Base-by-base conservation (phyloP, 352 stramenopile species). In the Globisporangium middletonii region DNA sequence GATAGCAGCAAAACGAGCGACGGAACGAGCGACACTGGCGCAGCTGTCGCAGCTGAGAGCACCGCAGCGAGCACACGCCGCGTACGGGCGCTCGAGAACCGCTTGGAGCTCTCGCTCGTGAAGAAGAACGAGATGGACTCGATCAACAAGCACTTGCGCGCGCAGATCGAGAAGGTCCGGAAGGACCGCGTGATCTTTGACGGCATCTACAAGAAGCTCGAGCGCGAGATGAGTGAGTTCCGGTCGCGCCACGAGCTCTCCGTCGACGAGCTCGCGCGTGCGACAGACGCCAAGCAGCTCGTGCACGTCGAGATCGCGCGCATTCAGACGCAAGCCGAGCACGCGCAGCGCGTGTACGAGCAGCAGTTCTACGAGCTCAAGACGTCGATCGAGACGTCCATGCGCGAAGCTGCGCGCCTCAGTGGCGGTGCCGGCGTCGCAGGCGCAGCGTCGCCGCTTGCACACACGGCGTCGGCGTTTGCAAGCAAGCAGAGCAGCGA, bases 121-220 rank as follows among this genome's bases (percentile, higher is more conserved):
- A 89, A 89, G 55, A 82, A 84, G 57, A 92, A 92, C 56, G 83
- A 91, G 53, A 83, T 89, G 53, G 79, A 89, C 35, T 89, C 77
- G 56, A 79, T 84, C 47, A 92, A 89, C 62, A 92, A 92, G 59
- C 70, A 88, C 42, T 62, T 92, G 35, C 78, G 83, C 33, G 65
- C 62, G 53, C 76, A 86, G 50, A 82, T 92, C 45, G 79, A 94
- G 37, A 84, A 86, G 27, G 69, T 83, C 38, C 71, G 82, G 27
- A 67, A 73, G 49, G 79, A 94, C 47, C 74, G 82, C 33, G 72
- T 82, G 44, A 82, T 94, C 55, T 92, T 92, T 57, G 82, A 92
- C 52, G 65, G 78, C 13, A 91, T 94, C 53, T 91, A 94, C 72
- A 92, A 90, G 64, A 92, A 94, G 44, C 69, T 94, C 19, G 84